Conservation (phyloP, 2,329 filamentous ascomycete species). For the Dendrostoma leiphaemia region DNA sequence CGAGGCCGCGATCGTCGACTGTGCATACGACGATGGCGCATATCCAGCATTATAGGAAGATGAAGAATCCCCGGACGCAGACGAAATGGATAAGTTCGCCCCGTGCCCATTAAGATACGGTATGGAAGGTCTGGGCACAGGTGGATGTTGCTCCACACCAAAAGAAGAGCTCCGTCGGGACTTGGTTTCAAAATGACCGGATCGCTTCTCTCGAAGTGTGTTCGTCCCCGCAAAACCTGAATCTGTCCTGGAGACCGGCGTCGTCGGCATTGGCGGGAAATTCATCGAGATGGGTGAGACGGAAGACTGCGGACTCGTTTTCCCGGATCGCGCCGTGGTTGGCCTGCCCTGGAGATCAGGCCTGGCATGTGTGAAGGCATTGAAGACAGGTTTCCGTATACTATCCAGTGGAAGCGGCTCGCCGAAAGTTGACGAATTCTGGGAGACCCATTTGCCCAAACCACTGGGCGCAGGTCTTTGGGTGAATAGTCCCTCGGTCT, state of each 20-base stretch:
- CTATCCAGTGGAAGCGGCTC: slow-evolving; percentile 55
- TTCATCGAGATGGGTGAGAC: slow-evolving; percentile 75
- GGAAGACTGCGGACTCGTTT: slow-evolving; percentile 61
- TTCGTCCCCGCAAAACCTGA: slow-evolving; percentile 85
- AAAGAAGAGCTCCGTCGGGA: slow-evolving; percentile 94
- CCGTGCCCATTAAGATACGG: slow-evolving; percentile 71
- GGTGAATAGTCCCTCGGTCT: slow-evolving; percentile 78
- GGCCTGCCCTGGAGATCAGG: slow-evolving; percentile 74
- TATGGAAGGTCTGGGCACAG: slow-evolving; percentile 65
- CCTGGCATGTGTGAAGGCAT: slow-evolving; percentile 80
- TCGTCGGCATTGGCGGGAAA: slow-evolving; percentile 74
- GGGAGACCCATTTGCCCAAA: slow-evolving; percentile 80
- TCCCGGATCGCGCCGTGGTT: slow-evolving; percentile 66
- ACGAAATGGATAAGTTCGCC: slow-evolving; percentile 57
- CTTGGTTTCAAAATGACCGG: slow-evolving; percentile 78
- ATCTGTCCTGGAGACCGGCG: slow-evolving; percentile 83
- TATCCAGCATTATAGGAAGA: slow-evolving; percentile 70
- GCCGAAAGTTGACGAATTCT: slow-evolving; percentile 87
- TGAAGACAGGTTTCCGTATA: slow-evolving; percentile 72
- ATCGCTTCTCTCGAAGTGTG: slow-evolving; percentile 89
- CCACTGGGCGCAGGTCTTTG: slow-evolving; percentile 67
- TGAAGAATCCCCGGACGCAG: slow-evolving; percentile 60
- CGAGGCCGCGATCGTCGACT: slow-evolving; percentile 80
- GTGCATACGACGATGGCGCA: slow-evolving; percentile 79
- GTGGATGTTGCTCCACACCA: slow-evolving; percentile 69